Evolutionary conservation across 1,284 basidiomycete species (phyloP), one percentile per base, ranked within the genome.

Genomic region (Austropuccinia psidii): DNA sequence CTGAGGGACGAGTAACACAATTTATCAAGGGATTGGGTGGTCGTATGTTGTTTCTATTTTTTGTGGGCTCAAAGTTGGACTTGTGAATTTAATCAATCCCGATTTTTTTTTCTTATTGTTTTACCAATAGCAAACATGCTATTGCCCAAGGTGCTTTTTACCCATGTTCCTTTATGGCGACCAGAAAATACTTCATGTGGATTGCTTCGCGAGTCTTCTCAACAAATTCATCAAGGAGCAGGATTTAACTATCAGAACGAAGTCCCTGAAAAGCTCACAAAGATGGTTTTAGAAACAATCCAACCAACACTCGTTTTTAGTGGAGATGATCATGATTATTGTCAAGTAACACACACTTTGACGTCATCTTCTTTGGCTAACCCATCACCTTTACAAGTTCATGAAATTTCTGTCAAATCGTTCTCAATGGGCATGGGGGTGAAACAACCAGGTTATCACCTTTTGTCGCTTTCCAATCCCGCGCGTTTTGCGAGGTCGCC

Each of bases 271-370:
- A 86, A 88, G 67, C 89, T 89, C 6, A 87, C 87, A 1, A 79
- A 83, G 19, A 92, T 89, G 79, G 79, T 94, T 37, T 82, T 94
- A 21, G 83, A 87, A 33, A 84, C 81, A 31, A 79, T 92, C 19
- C 83, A 85, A 37, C 91, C 92, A 15, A 80, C 82, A 15, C 78
- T 88, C 0, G 83, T 93, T 4, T 89, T 90, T 80, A 91, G 90
- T 77, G 92, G 89, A 11, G 91, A 94, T 79, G 90, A 94, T 81
- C 89, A 90, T 76, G 91, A 94, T 79, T 91, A 91, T 76, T 94
- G 91, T 80, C 89, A 91, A 77, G 85, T 89, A 76, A 82, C 82
- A 73, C 89, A 91, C 79, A 79, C 81, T 2, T 77, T 76, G 45
- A 45, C 37, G 13, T 64, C 74, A 29, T 55, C 35, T 73, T 54